A percentile compares a stretch with the other conserved stretches of the same genome.
These are phyloP conservation scores for Aspergillus phoenicis DNA, from an alignment of 2,329 filamentous ascomycete species.

Conservation along the genomic window DNA sequence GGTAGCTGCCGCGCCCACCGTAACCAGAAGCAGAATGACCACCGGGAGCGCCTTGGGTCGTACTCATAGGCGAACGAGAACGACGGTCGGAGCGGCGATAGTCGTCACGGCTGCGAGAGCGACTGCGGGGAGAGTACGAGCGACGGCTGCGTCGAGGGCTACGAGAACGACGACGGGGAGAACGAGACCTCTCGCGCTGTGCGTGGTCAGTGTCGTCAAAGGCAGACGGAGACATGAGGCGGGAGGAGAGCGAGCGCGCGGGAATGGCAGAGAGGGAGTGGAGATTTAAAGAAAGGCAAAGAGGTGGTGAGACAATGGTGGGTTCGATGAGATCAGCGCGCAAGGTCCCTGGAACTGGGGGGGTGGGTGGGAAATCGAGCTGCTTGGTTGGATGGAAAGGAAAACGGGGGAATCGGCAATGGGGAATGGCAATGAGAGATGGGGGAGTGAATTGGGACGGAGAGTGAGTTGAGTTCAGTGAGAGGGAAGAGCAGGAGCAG, in stretches of 20 bases:
- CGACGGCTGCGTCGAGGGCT: conserved; percentile 76
- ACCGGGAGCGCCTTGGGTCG: conserved; percentile 67
- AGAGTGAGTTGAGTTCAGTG: neutral
- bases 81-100: conserved; percentile 74
- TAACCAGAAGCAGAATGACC: conserved; percentile 66
- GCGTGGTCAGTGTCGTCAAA: conserved; percentile 40
- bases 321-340: conserved; percentile 13
- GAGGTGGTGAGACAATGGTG: conserved; percentile 2
- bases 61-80: conserved; percentile 86
- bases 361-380: conserved; percentile 5
- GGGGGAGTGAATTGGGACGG: neutral
- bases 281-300: conserved; percentile 8
- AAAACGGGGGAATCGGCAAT: neutral
- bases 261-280: conserved; percentile 2
- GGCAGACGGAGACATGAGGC: conserved; percentile 29
- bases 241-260: conserved; percentile 9
- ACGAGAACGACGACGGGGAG: conserved; percentile 71
- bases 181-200: conserved; percentile 77
- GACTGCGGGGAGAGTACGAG: conserved; percentile 77
- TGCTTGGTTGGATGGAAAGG: conserved; percentile 3
- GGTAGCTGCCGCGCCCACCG: conserved; percentile 63
- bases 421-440: neutral
- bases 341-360: conserved; percentile 9
- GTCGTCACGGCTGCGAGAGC: conserved; percentile 77
- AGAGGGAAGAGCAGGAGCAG: neutral